A percentile compares a stretch with the other conserved stretches of the same genome.
Conservation (phyloP, 306 rosid species). For the Pyrus betulifolia region DNA sequence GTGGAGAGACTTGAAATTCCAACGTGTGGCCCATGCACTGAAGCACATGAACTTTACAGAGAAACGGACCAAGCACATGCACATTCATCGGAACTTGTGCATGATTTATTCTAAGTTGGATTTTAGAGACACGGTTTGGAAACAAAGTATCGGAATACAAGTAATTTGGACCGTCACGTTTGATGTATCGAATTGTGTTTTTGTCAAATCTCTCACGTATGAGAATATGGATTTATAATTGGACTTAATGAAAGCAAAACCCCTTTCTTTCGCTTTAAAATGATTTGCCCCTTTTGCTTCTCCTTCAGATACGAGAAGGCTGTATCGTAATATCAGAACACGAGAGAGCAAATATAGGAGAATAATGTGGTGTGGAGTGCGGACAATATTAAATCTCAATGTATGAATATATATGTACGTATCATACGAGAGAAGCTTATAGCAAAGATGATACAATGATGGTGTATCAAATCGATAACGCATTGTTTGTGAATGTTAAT, state of each 20-base stretch:
- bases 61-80: constrained; percentile 27
- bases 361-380: neutral
- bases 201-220: too few relatives aligned
- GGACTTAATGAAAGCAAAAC: neutral
- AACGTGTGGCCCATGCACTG: neutral
- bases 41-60: constrained; percentile 9
- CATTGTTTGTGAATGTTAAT: neutral
- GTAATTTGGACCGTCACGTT: fast-evolving
- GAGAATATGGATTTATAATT: neutral
- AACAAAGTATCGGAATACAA: too few relatives aligned
- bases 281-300: constrained; percentile 11
- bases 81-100: constrained; percentile 44
- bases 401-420: neutral
- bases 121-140: too few relatives aligned
- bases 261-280: neutral
- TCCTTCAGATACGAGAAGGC: constrained; percentile 32
- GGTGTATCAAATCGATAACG: too few relatives aligned
- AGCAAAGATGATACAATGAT: too few relatives aligned
- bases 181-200: too few relatives aligned
- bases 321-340: constrained; percentile 37
- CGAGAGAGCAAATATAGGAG: constrained; percentile 56
- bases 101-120: neutral
- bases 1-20: neutral
- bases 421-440: neutral
- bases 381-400: neutral